Conservation (phyloP, 2,329 filamentous ascomycete species). For the Monilinia vaccinii-corymbosi region DNA sequence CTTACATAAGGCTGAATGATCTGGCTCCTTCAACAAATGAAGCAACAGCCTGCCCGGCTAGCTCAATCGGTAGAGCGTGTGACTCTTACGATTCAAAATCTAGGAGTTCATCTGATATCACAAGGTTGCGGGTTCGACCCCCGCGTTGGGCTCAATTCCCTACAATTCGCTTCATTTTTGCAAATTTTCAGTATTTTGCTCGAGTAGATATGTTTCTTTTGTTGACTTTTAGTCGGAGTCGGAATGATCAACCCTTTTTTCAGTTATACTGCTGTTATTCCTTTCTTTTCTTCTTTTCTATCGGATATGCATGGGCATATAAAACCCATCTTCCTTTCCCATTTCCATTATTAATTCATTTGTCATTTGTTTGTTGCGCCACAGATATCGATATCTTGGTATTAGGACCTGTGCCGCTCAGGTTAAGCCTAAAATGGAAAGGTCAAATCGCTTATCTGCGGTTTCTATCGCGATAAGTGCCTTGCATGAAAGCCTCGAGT, state of each 20-base stretch:
- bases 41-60: constrained; percentile 19
- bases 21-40: fast-evolving
- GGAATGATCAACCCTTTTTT: background rate
- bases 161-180: background rate
- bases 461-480: constrained; percentile 2
- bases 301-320: no score
- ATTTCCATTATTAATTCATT: no score
- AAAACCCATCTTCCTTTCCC: no score
- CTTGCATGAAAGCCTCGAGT: no score
- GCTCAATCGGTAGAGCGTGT: constrained; percentile 30
- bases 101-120: constrained; percentile 29
- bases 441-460: constrained; percentile 1
- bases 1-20: no score
- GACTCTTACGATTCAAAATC: constrained; percentile 20
- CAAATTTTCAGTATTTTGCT: background rate
- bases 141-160: constrained; percentile 29
- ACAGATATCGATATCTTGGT: background rate
- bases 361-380: no score
- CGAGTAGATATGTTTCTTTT: no score
- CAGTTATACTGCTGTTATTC: background rate
- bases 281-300: no score
- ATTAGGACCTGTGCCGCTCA: background rate
- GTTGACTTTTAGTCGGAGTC: background rate
- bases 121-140: constrained; percentile 38
- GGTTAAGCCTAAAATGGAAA: background rate